Evolutionary conservation across 2,329 filamentous ascomycete species (phyloP), one percentile per base, ranked within the genome.

Genomic region (Cylindrodendrum hubeiense): DNA sequence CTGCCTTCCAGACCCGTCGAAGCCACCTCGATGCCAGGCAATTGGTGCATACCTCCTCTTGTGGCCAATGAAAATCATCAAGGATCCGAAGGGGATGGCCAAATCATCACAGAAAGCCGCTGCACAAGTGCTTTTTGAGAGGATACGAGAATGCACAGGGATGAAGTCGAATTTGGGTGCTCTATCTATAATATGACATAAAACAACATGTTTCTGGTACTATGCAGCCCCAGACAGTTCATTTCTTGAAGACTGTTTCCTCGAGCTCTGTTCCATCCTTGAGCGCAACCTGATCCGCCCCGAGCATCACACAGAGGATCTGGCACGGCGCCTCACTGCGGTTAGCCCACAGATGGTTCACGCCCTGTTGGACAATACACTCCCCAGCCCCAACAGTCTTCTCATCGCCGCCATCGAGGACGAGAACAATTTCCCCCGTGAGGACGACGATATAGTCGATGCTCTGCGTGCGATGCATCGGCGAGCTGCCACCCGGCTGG

Each of bases 271-370:
- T 75, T 12, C 82, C 82, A 66, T 80, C 74, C 22, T 67, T 71
- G 9, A 81, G 73, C 47, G 73, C 71, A 52, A 85, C 71, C 71
- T 80, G 79, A 50, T 83, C 76, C 17, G 79, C 76, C 8, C 78
- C 79, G 4, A 84, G 70, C 77, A 80, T 78, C 41, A 84, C 78
- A 57, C 77, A 80, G 44, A 81, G 68, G 0, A 84, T 74, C 24
- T 79, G 74, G 52, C 80, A 83, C 17, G 76, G 65, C 49, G 79
- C 76, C 2, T 75, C 66, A 0, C 76, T 76, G 17, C 78, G 74
- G 62, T 85, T 85, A 17, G 77, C 70, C 82, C 83, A 86, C 12
- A 74, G 71, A 70, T 86, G 84, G 59, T 80, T 83, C 9, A 76
- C 77, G 0, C 83, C 83, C 43, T 79, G 74, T 70, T 83, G 79